These are phyloP conservation scores for Tetraselmis striata DNA, from an alignment of 139 green algal genomes.

Conservation along the genomic window DNA sequence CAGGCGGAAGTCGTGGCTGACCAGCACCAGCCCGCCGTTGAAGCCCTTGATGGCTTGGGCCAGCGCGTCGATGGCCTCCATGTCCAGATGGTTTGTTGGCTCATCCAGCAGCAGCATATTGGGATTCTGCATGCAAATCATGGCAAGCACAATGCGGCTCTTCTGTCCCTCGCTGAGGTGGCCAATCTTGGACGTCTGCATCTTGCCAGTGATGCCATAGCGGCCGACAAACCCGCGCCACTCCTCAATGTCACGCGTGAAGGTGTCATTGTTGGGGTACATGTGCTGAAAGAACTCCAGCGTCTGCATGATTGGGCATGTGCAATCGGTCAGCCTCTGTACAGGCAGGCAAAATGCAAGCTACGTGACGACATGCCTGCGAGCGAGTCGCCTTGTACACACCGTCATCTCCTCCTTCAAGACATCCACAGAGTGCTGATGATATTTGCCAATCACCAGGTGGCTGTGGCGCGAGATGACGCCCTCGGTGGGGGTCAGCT, in stretches of 20 bases:
- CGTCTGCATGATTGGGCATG: too few species aligned
- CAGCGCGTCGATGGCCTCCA: slow-evolving; percentile 31
- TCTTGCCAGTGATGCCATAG: slow-evolving; percentile 62
- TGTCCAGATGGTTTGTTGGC: slow-evolving; percentile 26
- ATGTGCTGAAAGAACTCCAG: slow-evolving; percentile 59
- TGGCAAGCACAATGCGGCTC: slow-evolving; percentile 50
- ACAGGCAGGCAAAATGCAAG: too few species aligned
- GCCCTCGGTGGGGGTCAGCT: slow-evolving; percentile 38
- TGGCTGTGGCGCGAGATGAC: slow-evolving; percentile 58
- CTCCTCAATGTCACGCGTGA: slow-evolving; percentile 51
- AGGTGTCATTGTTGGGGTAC: slow-evolving; percentile 36
- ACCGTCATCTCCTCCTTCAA: slow-evolving; percentile 44
- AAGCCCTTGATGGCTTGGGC: slow-evolving; percentile 15
- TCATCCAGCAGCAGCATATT: slow-evolving; percentile 23
- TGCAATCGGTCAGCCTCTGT: too few species aligned
- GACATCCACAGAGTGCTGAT: slow-evolving; percentile 49
- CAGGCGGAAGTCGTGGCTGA: slow-evolving; percentile 28
- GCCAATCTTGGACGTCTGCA: slow-evolving; percentile 61
- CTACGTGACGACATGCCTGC: too few species aligned
- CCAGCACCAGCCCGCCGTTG: slow-evolving; percentile 26
- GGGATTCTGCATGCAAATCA: slow-evolving; percentile 38
- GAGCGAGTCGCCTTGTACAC: too few species aligned
- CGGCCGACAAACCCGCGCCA: slow-evolving; percentile 38
- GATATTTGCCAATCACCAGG: slow-evolving; percentile 64
- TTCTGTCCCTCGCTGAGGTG: slow-evolving; percentile 55